Evolutionary conservation across 2,329 filamentous ascomycete species (phyloP).

Genomic region (Fusarium vanettenii): DNA sequence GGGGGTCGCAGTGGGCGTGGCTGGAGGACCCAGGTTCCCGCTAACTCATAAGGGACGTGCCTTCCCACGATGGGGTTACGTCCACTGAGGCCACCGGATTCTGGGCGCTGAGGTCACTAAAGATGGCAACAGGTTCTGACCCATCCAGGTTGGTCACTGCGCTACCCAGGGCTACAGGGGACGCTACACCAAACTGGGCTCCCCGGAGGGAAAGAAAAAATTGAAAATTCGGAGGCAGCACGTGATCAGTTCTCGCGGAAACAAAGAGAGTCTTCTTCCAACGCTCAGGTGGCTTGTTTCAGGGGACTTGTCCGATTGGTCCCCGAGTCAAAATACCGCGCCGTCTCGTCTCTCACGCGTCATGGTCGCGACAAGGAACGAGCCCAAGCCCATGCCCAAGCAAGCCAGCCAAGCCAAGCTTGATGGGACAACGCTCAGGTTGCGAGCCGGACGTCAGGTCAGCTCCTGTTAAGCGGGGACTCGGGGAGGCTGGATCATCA

Average conservation of each 20-base stretch:
- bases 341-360: conserved; percentile 36
- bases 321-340: conserved; percentile 12
- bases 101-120: conserved; percentile 24
- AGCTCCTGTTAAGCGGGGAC: background rate
- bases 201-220: background rate
- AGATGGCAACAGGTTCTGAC: conserved; percentile 9
- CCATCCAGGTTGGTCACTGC: conserved; percentile 22
- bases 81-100: conserved; percentile 28
- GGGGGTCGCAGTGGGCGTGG: conserved; percentile 43
- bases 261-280: background rate
- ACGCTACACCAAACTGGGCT: conserved; percentile 24
- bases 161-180: conserved; percentile 30
- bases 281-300: conserved; percentile 21
- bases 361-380: conserved; percentile 39
- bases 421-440: background rate
- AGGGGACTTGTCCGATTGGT: conserved; percentile 38
- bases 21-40: conserved; percentile 40
- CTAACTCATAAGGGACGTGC: conserved; percentile 41
- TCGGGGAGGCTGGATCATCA: conserved; percentile 21
- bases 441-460: background rate
- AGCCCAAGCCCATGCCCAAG: background rate
- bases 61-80: conserved; percentile 13
- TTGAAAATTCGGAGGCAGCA: conserved; percentile 26
- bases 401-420: background rate
- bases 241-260: conserved; percentile 30